phyloP scores from a whole-genome alignment of 441 rosid genomes.

The Adansonia madagascariensis region DNA sequence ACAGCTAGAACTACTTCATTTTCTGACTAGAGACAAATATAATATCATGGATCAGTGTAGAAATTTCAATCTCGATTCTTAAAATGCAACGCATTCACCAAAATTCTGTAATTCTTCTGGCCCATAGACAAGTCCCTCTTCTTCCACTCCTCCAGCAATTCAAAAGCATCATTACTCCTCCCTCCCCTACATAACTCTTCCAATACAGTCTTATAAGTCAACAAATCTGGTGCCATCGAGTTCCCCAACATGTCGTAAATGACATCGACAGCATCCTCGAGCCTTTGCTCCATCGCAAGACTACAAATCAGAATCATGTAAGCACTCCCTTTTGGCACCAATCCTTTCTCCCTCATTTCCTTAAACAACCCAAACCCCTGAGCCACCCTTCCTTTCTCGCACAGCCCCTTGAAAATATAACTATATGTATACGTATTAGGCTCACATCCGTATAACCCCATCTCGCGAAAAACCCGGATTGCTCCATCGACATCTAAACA shows the following conservation, averaged over 20 bases:
- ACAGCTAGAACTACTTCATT: not conserved
- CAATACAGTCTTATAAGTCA: conserved; percentile 80
- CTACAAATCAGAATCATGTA: conserved; percentile 78
- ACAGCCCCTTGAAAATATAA: conserved; percentile 72
- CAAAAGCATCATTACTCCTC: conserved; percentile 63
- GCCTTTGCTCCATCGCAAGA: conserved; percentile 63
- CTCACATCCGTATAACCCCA: conserved; percentile 79
- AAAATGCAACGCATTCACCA: conserved; percentile 60
- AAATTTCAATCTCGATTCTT: conserved; percentile 31
- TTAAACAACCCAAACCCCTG: conserved; percentile 75
- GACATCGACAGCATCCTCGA: conserved; percentile 30
- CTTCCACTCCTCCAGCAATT: conserved; percentile 73
- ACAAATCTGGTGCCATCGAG: conserved; percentile 59
- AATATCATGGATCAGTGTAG: not conserved
- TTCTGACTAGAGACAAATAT: not conserved
- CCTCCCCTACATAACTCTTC: conserved; percentile 77
- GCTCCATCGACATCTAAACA: conserved; percentile 80
- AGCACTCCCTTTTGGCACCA: conserved; percentile 65
- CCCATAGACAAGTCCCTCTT: conserved; percentile 72
- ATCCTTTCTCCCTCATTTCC: conserved; percentile 66
- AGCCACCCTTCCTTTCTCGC: conserved; percentile 69
- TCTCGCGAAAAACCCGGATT: conserved; percentile 63
- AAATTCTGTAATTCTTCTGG: conserved; percentile 55
- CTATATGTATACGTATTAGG: conserved; percentile 71
- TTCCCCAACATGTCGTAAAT: conserved; percentile 68